Evolutionary conservation across 129 eudicot genomes (phyloP).

Genomic region (Mikania micrantha): DNA sequence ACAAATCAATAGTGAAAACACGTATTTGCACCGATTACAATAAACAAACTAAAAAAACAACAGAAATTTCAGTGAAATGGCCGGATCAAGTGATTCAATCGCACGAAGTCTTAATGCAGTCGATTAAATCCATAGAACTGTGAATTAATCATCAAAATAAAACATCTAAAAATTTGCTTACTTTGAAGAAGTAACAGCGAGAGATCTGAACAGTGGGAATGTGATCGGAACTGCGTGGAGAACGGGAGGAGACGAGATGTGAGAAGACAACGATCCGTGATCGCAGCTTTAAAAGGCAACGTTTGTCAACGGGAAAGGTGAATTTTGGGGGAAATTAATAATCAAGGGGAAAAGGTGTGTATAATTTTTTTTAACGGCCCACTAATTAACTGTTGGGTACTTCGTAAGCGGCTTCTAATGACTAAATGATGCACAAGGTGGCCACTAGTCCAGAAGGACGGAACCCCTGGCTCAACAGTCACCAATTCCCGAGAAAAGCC

Average conservation of each 20-base stretch:
- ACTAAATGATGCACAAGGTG: too few species aligned
- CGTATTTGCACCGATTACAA: not conserved
- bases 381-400: too few species aligned
- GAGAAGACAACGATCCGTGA: conserved; percentile 26
- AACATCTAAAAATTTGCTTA: conserved; percentile 5
- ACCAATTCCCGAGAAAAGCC: too few species aligned
- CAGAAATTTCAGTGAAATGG: not conserved
- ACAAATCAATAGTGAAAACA: not conserved
- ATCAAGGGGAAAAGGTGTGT: too few species aligned
- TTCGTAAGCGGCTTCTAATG: too few species aligned
- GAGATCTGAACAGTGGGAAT: conserved; percentile 16
- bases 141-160: not conserved
- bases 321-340: not conserved
- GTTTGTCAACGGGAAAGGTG: conserved; percentile 19
- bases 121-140: not conserved
- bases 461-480: too few species aligned
- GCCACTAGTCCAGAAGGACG: too few species aligned
- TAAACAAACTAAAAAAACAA: not conserved
- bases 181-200: not conserved
- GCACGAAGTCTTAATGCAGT: not conserved
- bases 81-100: conserved; percentile 10
- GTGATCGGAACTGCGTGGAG: conserved; percentile 13
- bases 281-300: conserved; percentile 10
- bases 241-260: not conserved
- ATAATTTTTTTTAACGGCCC: too few species aligned